Conservation (phyloP, 441 rosid genomes). For the Bocquillonia castaneifolia region DNA sequence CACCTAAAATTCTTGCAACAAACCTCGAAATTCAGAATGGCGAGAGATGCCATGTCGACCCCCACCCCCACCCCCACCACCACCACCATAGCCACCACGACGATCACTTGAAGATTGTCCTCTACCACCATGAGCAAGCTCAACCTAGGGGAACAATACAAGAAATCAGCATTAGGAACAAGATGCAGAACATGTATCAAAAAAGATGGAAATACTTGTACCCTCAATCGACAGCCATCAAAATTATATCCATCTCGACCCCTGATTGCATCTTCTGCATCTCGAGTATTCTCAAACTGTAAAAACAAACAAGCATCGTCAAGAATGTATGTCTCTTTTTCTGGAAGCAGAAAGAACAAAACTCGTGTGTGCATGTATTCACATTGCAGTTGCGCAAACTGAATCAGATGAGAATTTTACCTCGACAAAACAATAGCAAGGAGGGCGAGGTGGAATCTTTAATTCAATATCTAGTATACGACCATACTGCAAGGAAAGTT, state of each 20-base stretch:
- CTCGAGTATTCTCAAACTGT: constrained; percentile 77
- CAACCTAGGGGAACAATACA: constrained; percentile 53
- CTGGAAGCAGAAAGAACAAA: background rate
- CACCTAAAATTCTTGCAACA: constrained; percentile 13
- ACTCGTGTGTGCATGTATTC: constrained; percentile 1
- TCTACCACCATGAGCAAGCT: constrained; percentile 96
- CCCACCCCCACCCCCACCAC: constrained; percentile 41
- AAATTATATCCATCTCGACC: constrained; percentile 95
- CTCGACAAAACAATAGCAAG: constrained; percentile 93
- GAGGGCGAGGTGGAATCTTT: constrained; percentile 95
- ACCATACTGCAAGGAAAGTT: constrained; percentile 54
- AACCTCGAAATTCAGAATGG: constrained; percentile 92
- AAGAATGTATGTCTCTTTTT: background rate
- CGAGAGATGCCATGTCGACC: constrained; percentile 62
- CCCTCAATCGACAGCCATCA: constrained; percentile 88
- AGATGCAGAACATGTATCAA: background rate
- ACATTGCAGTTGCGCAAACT: too few species aligned
- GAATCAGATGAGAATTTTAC: constrained; percentile 33
- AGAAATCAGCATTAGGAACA: constrained; percentile 14
- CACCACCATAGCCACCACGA: constrained; percentile 63
- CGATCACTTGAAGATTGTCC: constrained; percentile 82
- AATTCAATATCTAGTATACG: constrained; percentile 82
- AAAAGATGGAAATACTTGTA: constrained; percentile 29
- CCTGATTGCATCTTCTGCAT: constrained; percentile 91
- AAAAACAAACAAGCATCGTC: constrained; percentile 22